These are phyloP conservation scores for Spizellomyces punctatus DNA, from an alignment of 192 early-diverging fungal genomes.

Conservation along the genomic window DNA sequence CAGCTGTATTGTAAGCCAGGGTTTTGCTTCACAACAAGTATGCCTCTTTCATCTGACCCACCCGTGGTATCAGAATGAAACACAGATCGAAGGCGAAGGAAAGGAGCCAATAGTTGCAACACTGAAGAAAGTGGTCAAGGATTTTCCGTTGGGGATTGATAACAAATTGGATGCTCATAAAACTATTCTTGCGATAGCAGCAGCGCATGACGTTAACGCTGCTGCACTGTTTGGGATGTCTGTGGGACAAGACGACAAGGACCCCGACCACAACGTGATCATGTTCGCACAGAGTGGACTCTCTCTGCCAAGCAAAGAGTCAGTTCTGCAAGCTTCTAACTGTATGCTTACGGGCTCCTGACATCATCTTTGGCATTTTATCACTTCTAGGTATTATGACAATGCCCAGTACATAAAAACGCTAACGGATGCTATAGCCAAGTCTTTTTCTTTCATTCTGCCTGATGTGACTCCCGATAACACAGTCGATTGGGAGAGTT, in stretches of 20 bases:
- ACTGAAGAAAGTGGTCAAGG: neutral
- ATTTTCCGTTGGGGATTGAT: slow-evolving; percentile 7
- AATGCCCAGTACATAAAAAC: slow-evolving; percentile 43
- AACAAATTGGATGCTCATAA: slow-evolving; percentile 2
- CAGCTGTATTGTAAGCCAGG: slow-evolving; percentile 55
- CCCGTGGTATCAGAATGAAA: slow-evolving; percentile 5
- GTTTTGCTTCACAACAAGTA: slow-evolving; percentile 38
- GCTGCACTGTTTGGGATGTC: slow-evolving; percentile 48
- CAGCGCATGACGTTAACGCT: neutral
- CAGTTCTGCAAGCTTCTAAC: neutral
- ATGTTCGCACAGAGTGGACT: slow-evolving; percentile 53
- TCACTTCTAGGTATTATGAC: slow-evolving; percentile 49
- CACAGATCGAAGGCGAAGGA: slow-evolving; percentile 8
- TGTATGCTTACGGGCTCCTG: too few species aligned
- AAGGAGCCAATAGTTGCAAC: neutral
- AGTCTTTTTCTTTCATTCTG: slow-evolving; percentile 45
- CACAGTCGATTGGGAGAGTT: neutral
- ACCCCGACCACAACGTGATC: slow-evolving; percentile 57
- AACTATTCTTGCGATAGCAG: slow-evolving; percentile 6
- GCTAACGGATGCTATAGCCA: slow-evolving; percentile 46
- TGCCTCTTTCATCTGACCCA: neutral
- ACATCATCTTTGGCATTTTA: neutral
- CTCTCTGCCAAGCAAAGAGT: slow-evolving; percentile 64
- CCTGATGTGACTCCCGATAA: slow-evolving; percentile 15
- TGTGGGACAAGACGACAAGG: slow-evolving; percentile 58